phyloP scores from a whole-genome alignment of 306 rosid genomes.

The Cucurbita moschata region DNA sequence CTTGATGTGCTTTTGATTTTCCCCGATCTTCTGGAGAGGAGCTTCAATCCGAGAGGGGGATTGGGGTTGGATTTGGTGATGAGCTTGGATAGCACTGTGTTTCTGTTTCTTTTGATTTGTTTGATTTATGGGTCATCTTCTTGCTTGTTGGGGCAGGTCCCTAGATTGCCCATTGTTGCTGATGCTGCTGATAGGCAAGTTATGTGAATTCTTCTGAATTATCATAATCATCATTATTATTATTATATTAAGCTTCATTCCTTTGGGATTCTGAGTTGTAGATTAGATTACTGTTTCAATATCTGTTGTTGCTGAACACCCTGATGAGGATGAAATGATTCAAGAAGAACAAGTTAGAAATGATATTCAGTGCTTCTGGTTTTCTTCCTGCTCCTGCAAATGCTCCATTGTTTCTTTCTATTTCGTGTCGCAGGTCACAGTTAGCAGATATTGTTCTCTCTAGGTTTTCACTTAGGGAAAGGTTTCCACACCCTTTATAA shows the following conservation, averaged over 20 bases:
- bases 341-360: not conserved
- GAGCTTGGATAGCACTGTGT: constrained; percentile 92
- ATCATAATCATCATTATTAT: too few relatives aligned
- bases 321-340: not conserved
- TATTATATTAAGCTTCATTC: too few relatives aligned
- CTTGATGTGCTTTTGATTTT: constrained; percentile 84
- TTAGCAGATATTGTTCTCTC: too few relatives aligned
- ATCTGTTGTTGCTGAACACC: too few relatives aligned
- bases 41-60: constrained; percentile 70
- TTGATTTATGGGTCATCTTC: constrained; percentile 81
- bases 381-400: not conserved
- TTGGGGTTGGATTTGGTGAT: constrained; percentile 73
- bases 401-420: too few relatives aligned
- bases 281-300: too few relatives aligned
- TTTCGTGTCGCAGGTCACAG: too few relatives aligned
- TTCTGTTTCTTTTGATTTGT: constrained; percentile 62
- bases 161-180: constrained; percentile 89
- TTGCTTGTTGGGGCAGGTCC: constrained; percentile 75
- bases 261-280: not conserved
- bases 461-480: too few relatives aligned
- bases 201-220: constrained; percentile 22
- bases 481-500: too few relatives aligned
- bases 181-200: constrained; percentile 97
- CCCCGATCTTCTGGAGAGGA: constrained; percentile 77
- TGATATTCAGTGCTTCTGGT: not conserved